Percentiles rank a stretch among this genome's conserved stretches.
Evolutionary conservation across 1,284 basidiomycete genomes (phyloP).

Genomic region (Puccinia hordei): DNA sequence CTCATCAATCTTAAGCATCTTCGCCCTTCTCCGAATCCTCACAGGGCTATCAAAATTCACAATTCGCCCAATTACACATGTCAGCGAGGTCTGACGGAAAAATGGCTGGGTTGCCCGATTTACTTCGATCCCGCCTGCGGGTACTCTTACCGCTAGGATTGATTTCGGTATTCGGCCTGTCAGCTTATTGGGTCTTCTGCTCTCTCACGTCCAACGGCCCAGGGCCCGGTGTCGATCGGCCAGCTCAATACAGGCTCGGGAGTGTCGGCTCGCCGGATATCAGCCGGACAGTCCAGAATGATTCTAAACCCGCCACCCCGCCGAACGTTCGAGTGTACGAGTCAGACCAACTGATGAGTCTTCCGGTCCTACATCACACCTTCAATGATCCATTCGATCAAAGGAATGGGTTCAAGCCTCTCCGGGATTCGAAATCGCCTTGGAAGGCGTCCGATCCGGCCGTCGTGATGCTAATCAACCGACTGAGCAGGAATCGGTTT

Average conservation of each 20-base stretch:
- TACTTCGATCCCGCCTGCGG: conserved; percentile 21
- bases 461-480: not conserved
- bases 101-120: not conserved
- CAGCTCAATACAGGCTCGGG: not conserved
- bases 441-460: not conserved
- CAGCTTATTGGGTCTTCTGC: not conserved
- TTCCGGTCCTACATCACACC: conserved; percentile 13
- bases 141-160: conserved; percentile 2
- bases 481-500: conserved; percentile 15
- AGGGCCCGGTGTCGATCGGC: not conserved
- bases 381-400: conserved; percentile 1
- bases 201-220: not conserved
- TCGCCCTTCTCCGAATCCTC: no score
- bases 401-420: not conserved
- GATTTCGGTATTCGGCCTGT: conserved; percentile 3
- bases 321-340: not conserved
- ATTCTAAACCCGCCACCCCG: not conserved
- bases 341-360: not conserved
- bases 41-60: no score
- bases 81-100: not conserved
- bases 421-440: not conserved
- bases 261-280: not conserved
- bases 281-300: not conserved
- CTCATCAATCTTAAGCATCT: no score
- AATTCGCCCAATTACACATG: no score